Base-by-base conservation (phyloP, 1,139 yeast genomes). In the Suhomyces anneliseae region DNA sequence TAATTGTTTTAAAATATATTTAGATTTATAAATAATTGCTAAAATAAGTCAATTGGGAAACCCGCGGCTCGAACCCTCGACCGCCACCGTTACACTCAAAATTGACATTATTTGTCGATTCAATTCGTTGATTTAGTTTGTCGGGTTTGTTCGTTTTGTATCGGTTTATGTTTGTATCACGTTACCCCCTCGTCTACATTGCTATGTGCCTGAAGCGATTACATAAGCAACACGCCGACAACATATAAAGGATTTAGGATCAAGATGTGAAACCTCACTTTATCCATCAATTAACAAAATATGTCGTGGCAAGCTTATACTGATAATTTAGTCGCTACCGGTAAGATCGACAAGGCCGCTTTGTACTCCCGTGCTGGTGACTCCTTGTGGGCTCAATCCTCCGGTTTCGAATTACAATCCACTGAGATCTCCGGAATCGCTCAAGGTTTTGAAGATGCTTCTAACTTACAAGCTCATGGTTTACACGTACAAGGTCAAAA, bases 321-420 rank as follows among this genome's bases (percentile, higher is more conserved):
- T 51, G 98, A 93, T 68, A 90, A 90, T 71, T 82, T 93, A 59
- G 74, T 87, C 58, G 87, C 85, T 47, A 85, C 97, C 48, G 90
- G 90, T 55, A 89, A 88, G 68, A 78, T 93, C 58, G 97, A 92
- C 73, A 83, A 84, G 69, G 97, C 98, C 34, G 95, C 95, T 43
- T 83, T 93, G 59, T 90, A 87, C 72, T 92, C 97, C 12, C 84
- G 87, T 57, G 97, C 95, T 10, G 99, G 99, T 39, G 97, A 92
- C 67, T 81, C 96, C 34, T 81, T 85, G 49, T 93, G 99, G 99
- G 98, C 99, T 27, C 82, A 85, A 60, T 78, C 95, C 26, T 79
- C 88, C 49, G 82, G 82, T 43, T 82, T 89, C 61, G 75, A 81
- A 55, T 82, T 90, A 59, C 79, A 80, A 46, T 81, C 84, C 24